These are phyloP conservation scores for Lasiodiplodia citricola DNA, from an alignment of 2,329 filamentous ascomycete genomes.

Conservation along the genomic window DNA sequence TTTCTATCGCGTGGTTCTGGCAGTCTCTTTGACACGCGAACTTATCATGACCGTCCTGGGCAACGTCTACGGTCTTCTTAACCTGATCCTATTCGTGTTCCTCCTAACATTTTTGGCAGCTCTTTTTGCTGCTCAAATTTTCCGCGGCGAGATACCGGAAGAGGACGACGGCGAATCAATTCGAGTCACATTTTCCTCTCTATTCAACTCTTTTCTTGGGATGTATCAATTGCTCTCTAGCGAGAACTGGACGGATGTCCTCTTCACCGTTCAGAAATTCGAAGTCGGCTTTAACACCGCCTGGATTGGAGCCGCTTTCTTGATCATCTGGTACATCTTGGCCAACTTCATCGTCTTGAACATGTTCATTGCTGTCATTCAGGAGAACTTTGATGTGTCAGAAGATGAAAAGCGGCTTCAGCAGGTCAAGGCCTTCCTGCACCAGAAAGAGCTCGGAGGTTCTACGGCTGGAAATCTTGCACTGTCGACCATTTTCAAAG, in stretches of 20 bases:
- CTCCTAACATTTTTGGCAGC: conserved; percentile 92
- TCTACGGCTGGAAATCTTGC: conserved; percentile 66
- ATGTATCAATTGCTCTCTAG: conserved; percentile 98
- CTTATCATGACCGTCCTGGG: conserved; percentile 86
- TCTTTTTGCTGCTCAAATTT: conserved; percentile 91
- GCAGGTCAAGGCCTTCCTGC: conserved; percentile 93
- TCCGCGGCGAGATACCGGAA: conserved; percentile 80
- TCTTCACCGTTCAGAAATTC: conserved; percentile 80
- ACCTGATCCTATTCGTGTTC: conserved; percentile 95
- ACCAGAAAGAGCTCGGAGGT: conserved; percentile 81
- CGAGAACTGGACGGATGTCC: conserved; percentile 89
- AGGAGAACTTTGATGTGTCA: conserved; percentile 98
- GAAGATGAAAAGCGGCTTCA: conserved; percentile 97
- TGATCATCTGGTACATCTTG: conserved; percentile 95
- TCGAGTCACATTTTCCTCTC: conserved; percentile 80
- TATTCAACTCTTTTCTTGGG: conserved; percentile 94
- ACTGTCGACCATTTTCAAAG: conserved; percentile 67
- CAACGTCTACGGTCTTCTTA: conserved; percentile 89
- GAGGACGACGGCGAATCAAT: conserved; percentile 68
- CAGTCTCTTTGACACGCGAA: conserved; percentile 83
- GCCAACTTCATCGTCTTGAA: conserved; percentile 96
- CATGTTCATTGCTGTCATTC: conserved; percentile 99
- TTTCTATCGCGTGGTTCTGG: conserved; percentile 89
- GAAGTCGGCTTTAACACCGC: conserved; percentile 71
- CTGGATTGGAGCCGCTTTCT: conserved; percentile 90